These are phyloP conservation scores for Lotmaria passim DNA, from an alignment of 208 protist species.

Conservation along the genomic window DNA sequence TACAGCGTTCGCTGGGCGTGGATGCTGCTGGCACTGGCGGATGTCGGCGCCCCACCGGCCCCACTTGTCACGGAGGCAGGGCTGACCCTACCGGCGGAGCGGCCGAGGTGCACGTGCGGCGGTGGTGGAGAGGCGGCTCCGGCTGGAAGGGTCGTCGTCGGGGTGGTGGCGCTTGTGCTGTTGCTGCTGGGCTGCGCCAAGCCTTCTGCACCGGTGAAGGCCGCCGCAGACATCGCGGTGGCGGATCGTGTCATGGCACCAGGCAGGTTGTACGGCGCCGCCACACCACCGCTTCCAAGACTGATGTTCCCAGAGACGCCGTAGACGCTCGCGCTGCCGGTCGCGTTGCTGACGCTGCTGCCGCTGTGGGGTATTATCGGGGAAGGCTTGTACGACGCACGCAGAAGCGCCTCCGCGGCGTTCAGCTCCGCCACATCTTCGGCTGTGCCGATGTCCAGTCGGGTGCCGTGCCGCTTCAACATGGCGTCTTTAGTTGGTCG, in stretches of 20 bases:
- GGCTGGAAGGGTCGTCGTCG: neutral
- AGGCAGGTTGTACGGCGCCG: constrained; percentile 6
- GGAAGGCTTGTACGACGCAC: constrained; percentile 14
- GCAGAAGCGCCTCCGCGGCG: constrained; percentile 42
- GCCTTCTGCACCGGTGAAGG: no score
- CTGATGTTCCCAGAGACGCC: no score
- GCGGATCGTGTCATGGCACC: constrained; percentile 1
- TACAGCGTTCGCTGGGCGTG: constrained; percentile 17
- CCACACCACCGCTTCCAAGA: no score
- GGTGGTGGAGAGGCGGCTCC: neutral
- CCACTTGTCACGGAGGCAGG: no score
- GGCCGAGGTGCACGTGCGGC: constrained; percentile 31
- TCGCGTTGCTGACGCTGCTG: neutral
- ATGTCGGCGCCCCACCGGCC: no score
- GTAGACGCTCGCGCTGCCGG: neutral
- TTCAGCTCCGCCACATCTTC: constrained; percentile 85
- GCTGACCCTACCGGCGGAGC: neutral
- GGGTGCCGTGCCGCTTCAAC: constrained; percentile 75
- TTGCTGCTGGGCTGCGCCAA: no score
- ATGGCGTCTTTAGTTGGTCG: no score
- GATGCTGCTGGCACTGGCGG: neutral
- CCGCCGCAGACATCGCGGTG: no score
- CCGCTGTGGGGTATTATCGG: neutral
- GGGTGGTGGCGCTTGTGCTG: neutral
- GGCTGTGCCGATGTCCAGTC: constrained; percentile 77